Base-by-base conservation (phyloP, 2,329 filamentous ascomycete genomes). In the Dactylellina haptotyla region DNA sequence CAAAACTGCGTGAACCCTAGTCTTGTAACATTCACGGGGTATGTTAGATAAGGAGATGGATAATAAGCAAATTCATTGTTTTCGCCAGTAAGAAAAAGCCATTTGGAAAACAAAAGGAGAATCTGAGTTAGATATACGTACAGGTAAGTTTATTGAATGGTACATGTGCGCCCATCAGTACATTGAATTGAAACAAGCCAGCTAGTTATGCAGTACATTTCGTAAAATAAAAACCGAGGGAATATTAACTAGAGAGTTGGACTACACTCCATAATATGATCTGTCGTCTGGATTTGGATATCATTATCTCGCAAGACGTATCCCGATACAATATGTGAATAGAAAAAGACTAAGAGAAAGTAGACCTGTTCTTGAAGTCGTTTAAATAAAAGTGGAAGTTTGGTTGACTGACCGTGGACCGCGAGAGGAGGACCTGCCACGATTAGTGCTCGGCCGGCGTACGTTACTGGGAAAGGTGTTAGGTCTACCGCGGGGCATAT, bases 121-220 rank as follows among this genome's bases (percentile, higher is more conserved):
- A 18, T n/a, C n/a, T 54, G 30, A 39, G 39, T 54, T 39, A 32
- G 34, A 43, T 43, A 57, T 57, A 43, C 53, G 18, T 57, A 57
- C 53, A 43, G 32, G 30, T 57, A 16, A 16, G 12, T 25, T 32
- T 4, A 16, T 32, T 18, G 4, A 34, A 43, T 43, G 32, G 43
- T 57, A 57, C 53, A 57, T 57, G 53, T 30, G 53, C 20, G 53
- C 51, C 51, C 14, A 18, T 8, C 16, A 12, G 32, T n/a, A 23
- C 51, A 43, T 16, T 18, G 53, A 41, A 57, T 57, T 9, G 53
- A 41, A 26, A 16, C 34, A 57, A 43, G 34, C 32, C 34, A 57
- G 53, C 23, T 57, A 16, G 30, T 57, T 41, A 10, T n/a, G 20
- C 8, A 43, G 18, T 53, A 53, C 48, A 57, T 28, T 39, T 57